These are phyloP conservation scores for Ulota crispa DNA, from an alignment of 225 moss, liverwort and hornwort genomes.

Conservation along the genomic window DNA sequence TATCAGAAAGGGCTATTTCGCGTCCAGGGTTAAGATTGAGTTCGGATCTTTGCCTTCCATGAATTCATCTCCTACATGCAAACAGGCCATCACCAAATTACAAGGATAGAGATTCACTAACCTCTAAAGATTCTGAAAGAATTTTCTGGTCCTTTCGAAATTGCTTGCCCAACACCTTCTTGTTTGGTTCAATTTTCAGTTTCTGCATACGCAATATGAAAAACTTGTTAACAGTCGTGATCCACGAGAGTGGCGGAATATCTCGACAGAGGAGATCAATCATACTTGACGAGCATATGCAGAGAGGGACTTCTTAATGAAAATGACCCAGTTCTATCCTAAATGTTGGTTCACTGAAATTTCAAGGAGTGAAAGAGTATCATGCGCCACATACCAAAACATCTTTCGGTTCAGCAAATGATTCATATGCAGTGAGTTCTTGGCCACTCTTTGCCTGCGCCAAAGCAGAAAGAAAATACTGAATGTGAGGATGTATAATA, in stretches of 20 bases:
- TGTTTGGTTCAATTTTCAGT: constrained; percentile 59
- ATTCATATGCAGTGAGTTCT: constrained; percentile 65
- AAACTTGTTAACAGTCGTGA: background rate
- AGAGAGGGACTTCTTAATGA: background rate
- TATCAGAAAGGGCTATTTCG: background rate
- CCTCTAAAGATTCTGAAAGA: constrained; percentile 77
- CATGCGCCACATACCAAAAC: constrained; percentile 52
- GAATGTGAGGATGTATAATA: background rate
- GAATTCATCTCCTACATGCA: background rate
- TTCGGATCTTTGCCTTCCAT: background rate
- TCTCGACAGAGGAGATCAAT: background rate
- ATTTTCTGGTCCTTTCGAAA: constrained; percentile 83
- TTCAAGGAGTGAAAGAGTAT: background rate
- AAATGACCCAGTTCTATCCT: background rate
- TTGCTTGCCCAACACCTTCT: constrained; percentile 77
- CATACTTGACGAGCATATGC: background rate
- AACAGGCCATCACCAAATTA: background rate
- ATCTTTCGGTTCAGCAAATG: constrained; percentile 47
- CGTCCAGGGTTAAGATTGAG: background rate
- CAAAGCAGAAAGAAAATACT: constrained; percentile 9
- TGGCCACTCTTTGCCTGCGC: constrained; percentile 76
- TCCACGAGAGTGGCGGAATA: background rate
- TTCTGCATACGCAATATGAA: constrained; percentile 42
- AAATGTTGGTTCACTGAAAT: background rate
- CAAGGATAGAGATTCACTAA: constrained; percentile 24